Evolutionary conservation across 2,329 filamentous ascomycete species (phyloP), one percentile per base, ranked within the genome.

Genomic region (Mollisia scopiformis): DNA sequence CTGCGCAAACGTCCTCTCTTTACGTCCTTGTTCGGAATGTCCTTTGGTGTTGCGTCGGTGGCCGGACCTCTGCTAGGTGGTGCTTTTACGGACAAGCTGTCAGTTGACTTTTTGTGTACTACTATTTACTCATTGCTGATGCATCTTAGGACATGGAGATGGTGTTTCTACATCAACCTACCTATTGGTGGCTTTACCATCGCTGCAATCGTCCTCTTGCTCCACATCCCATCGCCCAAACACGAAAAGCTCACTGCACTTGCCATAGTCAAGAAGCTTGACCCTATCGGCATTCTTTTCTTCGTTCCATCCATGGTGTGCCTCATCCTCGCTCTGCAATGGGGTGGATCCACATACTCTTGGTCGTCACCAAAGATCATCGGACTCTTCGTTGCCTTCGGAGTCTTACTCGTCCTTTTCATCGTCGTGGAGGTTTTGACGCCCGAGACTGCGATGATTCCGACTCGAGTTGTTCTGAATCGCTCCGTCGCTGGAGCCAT

Each of bases 111-210:
- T 4, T 1, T 30, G 3, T 14, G 11, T 46, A 3, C 16, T 49
- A 4, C 10, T 8, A 37, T 19, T 14, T 31, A 19, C 37, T 33
- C 2, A n/a, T 47, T 59, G 33, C 72, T 75, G 31, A 72, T 21
- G 51, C 69, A 0, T 77, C 73, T 1, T 75, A 73, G 78, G 0
- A 70, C 76, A 21, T 88, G 84, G 84, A 70, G 83, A 31, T 85
- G 73, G 73, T 75, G 73, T 56, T 73, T 74, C 61, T 74, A 70
- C 55, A 72, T 72, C 62, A 80, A 80, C 52, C 69, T 80, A n/a
- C 78, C 75, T 7, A 77, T 59, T 28, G 69, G 69, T 6, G 67
- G 47, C 3, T 39, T 70, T 5, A 60, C 62, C 3, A 43, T 67
- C 3, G 21, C 57, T 16, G 58, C 66, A 21, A 62, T 70, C 14